phyloP scores from a whole-genome alignment of 352 stramenopile species.

The Phytopythium aichiense region DNA sequence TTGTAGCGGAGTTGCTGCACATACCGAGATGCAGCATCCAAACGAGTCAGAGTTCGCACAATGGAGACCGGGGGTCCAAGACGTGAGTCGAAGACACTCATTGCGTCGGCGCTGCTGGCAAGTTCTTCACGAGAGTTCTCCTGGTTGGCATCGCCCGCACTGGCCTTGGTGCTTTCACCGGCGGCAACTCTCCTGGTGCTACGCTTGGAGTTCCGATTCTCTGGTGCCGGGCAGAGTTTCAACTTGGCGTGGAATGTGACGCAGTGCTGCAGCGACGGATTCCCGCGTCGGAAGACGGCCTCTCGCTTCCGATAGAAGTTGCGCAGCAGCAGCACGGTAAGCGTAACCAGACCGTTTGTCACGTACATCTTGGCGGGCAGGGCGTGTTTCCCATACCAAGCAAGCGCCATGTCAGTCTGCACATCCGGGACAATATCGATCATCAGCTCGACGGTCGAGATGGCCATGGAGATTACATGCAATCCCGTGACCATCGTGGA shows the following conservation, averaged over 20 bases:
- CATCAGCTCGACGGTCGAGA: background rate
- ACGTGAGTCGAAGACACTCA: background rate
- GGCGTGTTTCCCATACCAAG: background rate
- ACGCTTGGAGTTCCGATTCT: no score
- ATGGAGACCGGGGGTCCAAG: background rate
- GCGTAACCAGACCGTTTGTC: background rate
- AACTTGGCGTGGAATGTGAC: background rate
- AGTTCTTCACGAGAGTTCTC: background rate
- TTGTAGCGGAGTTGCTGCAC: conserved; percentile 11
- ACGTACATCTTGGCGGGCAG: conserved; percentile 4
- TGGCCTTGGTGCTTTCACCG: background rate
- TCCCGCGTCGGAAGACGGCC: background rate
- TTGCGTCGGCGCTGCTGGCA: background rate
- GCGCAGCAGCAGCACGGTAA: background rate
- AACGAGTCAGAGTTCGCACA: background rate
- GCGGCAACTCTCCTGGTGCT: background rate
- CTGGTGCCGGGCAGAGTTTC: background rate
- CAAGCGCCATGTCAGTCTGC: background rate
- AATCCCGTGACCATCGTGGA: background rate
- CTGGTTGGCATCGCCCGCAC: no score
- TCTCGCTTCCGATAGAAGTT: conserved; percentile 2
- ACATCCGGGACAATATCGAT: background rate
- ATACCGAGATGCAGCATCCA: background rate
- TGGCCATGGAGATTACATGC: background rate
- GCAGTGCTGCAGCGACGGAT: background rate